Percentiles rank a stretch among this genome's conserved stretches.
phyloP scores from a whole-genome alignment of 176 grass and related monocot species.

The Aegilops speltoides region DNA sequence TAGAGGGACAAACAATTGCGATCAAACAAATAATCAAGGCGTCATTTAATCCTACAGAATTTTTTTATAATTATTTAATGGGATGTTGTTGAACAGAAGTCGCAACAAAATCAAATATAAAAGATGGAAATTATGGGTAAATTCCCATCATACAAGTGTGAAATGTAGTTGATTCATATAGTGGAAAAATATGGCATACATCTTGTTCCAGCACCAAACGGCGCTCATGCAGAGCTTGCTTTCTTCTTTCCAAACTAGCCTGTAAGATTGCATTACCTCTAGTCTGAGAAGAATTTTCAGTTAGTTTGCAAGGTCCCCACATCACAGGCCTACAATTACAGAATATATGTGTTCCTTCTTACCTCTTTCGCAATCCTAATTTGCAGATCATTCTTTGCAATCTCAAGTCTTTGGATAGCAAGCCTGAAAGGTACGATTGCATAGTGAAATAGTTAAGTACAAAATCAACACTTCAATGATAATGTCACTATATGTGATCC shows the following conservation, averaged over 20 bases:
- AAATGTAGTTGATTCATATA: constrained; percentile 5
- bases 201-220: constrained; percentile 95
- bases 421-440: constrained; percentile 54
- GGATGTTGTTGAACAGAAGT: neutral
- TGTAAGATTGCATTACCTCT: constrained; percentile 99
- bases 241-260: constrained; percentile 99
- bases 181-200: constrained; percentile 61
- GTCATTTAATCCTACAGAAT: neutral
- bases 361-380: constrained; percentile 98
- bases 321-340: constrained; percentile 3
- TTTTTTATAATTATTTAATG: neutral
- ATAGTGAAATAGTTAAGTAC: constrained; percentile 13
- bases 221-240: constrained; percentile 94
- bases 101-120: neutral
- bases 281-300: constrained; percentile 60
- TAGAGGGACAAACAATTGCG: constrained; percentile 35
- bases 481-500: neutral
- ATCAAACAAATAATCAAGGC: constrained; percentile 12
- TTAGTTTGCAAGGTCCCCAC: constrained; percentile 40
- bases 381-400: constrained; percentile 90
- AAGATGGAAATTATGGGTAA: neutral
- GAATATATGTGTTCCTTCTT: constrained; percentile 14
- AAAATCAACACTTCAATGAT: constrained; percentile 24
- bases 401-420: constrained; percentile 97
- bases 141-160: constrained; percentile 17